Evolutionary conservation across 441 rosid genomes (phyloP).

Genomic region (Caryocar brasiliense): DNA sequence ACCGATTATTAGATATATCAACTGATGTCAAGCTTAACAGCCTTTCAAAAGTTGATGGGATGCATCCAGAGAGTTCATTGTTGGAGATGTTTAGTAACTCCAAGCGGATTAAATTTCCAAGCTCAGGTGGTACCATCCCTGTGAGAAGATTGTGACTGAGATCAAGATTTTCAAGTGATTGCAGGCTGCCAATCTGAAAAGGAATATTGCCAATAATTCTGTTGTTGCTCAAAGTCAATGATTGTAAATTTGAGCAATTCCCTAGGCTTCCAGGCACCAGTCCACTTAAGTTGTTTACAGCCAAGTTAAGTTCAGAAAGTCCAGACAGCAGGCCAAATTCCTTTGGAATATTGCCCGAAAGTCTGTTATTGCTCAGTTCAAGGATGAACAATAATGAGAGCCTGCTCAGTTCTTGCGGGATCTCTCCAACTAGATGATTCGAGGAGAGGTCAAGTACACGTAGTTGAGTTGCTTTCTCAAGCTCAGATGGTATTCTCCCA

Average conservation of each 20-base stretch:
- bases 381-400: conserved; percentile 22
- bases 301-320: conserved; percentile 18
- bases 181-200: conserved; percentile 11
- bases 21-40: conserved; percentile 17
- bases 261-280: conserved; percentile 15
- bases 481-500: conserved; percentile 19
- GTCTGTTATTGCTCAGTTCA: conserved; percentile 14
- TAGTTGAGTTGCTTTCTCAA: conserved; percentile 12
- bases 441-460: conserved; percentile 28
- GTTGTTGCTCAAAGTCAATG: conserved; percentile 21
- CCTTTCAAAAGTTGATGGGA: conserved; percentile 13
- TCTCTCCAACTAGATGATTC: conserved; percentile 20
- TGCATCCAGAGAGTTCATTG: conserved; percentile 22
- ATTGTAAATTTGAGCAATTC: conserved; percentile 8
- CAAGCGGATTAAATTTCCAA: conserved; percentile 14
- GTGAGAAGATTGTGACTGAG: conserved; percentile 23
- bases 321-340: conserved; percentile 11
- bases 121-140: conserved; percentile 22
- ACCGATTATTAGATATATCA: conserved; percentile 26
- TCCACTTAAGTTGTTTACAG: conserved; percentile 18
- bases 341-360: conserved; percentile 20
- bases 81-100: conserved; percentile 23
- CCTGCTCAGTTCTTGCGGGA: conserved; percentile 20
- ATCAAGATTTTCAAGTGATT: conserved; percentile 21
- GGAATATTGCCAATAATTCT: conserved; percentile 14